Conservation (phyloP, 306 rosid genomes). For the Trichosanthes cucumerina region DNA sequence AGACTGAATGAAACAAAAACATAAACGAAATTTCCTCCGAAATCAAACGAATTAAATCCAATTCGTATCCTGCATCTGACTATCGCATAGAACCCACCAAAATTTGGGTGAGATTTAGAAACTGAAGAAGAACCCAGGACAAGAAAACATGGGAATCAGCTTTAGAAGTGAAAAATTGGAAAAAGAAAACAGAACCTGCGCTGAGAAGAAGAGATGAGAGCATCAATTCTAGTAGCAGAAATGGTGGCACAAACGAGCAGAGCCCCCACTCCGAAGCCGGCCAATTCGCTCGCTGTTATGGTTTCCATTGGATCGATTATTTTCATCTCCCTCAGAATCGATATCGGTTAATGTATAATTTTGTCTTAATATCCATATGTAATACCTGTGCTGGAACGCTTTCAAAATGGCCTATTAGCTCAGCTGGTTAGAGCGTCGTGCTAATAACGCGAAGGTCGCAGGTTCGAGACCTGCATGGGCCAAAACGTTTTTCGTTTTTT, state of each 20-base stretch:
- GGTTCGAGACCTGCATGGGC: no score
- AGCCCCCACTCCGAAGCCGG: slow-evolving; percentile 77
- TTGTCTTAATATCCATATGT: no score
- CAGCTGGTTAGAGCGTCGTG: no score
- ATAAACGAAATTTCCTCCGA: not conserved
- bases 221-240: slow-evolving; percentile 76
- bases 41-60: not conserved
- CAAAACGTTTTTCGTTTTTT: no score
- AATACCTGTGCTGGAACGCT: no score
- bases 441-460: no score
- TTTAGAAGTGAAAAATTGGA: not conserved
- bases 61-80: not conserved
- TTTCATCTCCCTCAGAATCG: not conserved
- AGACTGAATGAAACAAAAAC: not conserved
- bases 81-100: not conserved
- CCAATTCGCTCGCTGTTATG: slow-evolving; percentile 70
- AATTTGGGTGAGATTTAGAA: not conserved
- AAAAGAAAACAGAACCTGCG: slow-evolving; percentile 38
- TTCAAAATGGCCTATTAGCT: no score
- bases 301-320: slow-evolving; percentile 38
- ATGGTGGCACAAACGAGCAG: slow-evolving; percentile 69
- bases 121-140: not conserved
- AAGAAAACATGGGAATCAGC: not conserved
- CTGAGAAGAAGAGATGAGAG: slow-evolving; percentile 73
- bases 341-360: not conserved